These are phyloP conservation scores for Metrosideros polymorpha DNA, from an alignment of 441 rosid species.

Conservation along the genomic window DNA sequence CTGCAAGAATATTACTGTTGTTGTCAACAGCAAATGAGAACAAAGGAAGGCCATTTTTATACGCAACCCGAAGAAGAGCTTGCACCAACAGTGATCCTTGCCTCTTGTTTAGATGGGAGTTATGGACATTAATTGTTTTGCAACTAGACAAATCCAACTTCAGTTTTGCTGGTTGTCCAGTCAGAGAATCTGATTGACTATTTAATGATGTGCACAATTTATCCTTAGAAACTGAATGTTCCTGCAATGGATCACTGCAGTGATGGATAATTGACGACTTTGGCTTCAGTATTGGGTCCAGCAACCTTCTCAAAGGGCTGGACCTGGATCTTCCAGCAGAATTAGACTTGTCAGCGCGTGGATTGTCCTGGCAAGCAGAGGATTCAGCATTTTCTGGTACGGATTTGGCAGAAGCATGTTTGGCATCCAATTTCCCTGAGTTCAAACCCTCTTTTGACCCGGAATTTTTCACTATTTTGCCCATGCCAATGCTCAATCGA, in stretches of 20 bases:
- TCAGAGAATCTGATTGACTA: slow-evolving; percentile 20
- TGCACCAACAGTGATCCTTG: slow-evolving; percentile 38
- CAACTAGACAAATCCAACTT: slow-evolving; percentile 26
- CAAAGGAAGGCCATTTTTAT: slow-evolving; percentile 78
- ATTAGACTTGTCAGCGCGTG: slow-evolving; percentile 23
- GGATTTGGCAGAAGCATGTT: slow-evolving; percentile 25
- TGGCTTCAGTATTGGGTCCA: slow-evolving; percentile 67
- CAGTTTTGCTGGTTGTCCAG: slow-evolving; percentile 26
- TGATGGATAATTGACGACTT: slow-evolving; percentile 31
- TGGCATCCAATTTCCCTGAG: slow-evolving; percentile 18
- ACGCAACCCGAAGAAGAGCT: slow-evolving; percentile 79
- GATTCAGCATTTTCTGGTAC: slow-evolving; percentile 24
- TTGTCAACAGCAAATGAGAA: slow-evolving; percentile 86
- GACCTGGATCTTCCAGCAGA: slow-evolving; percentile 58
- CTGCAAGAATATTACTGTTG: slow-evolving; percentile 64
- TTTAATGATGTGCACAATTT: slow-evolving; percentile 24
- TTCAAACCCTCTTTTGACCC: slow-evolving; percentile 29
- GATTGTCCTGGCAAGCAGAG: slow-evolving; percentile 26
- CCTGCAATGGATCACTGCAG: slow-evolving; percentile 31
- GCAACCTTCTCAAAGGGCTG: slow-evolving; percentile 84
- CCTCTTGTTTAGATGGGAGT: slow-evolving; percentile 32
- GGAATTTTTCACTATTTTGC: slow-evolving; percentile 51
- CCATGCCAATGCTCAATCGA: slow-evolving; percentile 52
- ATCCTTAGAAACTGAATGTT: slow-evolving; percentile 21
- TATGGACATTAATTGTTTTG: slow-evolving; percentile 21